Evolutionary conservation across 805 yeast species (phyloP), one percentile per base, ranked within the genome.

Genomic region (Ogataea haglerorum): DNA sequence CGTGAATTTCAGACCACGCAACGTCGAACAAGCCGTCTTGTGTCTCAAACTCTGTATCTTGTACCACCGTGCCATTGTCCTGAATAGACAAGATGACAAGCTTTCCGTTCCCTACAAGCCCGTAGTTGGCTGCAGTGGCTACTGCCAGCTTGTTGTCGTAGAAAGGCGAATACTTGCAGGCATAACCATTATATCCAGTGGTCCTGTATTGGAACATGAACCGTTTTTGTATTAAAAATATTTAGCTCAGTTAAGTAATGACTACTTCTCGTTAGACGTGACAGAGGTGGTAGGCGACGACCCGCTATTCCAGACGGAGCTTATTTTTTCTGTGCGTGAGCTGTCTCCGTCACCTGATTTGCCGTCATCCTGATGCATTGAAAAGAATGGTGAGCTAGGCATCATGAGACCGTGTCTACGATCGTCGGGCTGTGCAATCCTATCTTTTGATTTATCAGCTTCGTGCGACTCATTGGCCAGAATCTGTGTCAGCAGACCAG

Each of bases 101-200:
- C 51, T 86, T 74, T 5, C 99, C 99, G 61, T 91, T 91, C 2
- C 99, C 99, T 3, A 89, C 96, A 4, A 91, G 68, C 2, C 98
- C 98, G 61, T 80, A 91, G 65, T 91, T 93, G 19, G 97, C 88
- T 1, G 96, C 82, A 0, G 95, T 73, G 0, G 95, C 95, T 23
- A 88, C 91, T 0, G 96, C 96, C 16, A 91, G 56, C 54, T 86
- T 85, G 65, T 85, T 86, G 62, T 91, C 98, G 53, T 79, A 85
- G 55, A 80, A 91, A 1, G 98, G 97, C 0, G 96, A 88, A 67
- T 91, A 93, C 54, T 82, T 83, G 12, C 89, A 84, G 0, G 83
- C 82, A 58, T 87, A 87, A 12, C 97, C 97, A 57, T 88, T 84
- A 63, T 76, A 88, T 0, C 96, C 95, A 13, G 68, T 64, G 18